Evolutionary conservation across 176 grass and related monocot genomes (phyloP).

Genomic region (Raddia distichophylla): DNA sequence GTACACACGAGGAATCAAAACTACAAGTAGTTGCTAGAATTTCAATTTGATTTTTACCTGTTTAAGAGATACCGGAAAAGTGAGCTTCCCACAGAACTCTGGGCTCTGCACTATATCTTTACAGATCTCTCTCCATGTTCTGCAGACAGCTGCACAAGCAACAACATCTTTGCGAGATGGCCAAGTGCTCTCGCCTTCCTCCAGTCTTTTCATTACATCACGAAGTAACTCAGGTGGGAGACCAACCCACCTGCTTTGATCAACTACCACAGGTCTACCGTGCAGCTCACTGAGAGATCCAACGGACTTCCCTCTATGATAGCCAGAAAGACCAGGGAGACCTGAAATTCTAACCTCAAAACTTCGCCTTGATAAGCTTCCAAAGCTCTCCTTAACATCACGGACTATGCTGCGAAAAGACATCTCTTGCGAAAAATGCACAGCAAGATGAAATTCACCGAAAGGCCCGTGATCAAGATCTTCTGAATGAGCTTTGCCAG

Average conservation of each 20-base stretch:
- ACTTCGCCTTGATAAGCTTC: conserved; percentile 70
- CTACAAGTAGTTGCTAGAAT: neutral
- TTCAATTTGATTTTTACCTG: conserved; percentile 53
- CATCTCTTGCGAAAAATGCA: conserved; percentile 38
- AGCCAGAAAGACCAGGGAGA: conserved; percentile 55
- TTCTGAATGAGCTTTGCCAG: conserved; percentile 26
- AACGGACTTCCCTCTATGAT: conserved; percentile 53
- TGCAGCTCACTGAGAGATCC: conserved; percentile 35
- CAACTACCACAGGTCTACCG: conserved; percentile 35
- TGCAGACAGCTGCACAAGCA: conserved; percentile 76
- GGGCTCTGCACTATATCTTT: conserved; percentile 83
- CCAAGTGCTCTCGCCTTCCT: conserved; percentile 74
- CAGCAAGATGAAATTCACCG: neutral
- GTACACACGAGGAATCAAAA: neutral
- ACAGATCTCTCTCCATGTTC: conserved; percentile 80
- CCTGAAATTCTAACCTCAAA: conserved; percentile 76
- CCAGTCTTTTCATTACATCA: conserved; percentile 75
- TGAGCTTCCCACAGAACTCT: conserved; percentile 80
- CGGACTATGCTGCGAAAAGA: conserved; percentile 75
- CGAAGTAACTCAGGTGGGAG: conserved; percentile 76
- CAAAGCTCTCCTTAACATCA: conserved; percentile 79
- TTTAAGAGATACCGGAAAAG: conserved; percentile 83
- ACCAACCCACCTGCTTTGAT: conserved; percentile 61
- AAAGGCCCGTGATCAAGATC: neutral
- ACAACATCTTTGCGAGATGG: conserved; percentile 81